A percentile compares a stretch with the other conserved stretches of the same genome.
These are phyloP conservation scores for Russula virescens DNA, from an alignment of 768 basidiomycete species.

Conservation along the genomic window DNA sequence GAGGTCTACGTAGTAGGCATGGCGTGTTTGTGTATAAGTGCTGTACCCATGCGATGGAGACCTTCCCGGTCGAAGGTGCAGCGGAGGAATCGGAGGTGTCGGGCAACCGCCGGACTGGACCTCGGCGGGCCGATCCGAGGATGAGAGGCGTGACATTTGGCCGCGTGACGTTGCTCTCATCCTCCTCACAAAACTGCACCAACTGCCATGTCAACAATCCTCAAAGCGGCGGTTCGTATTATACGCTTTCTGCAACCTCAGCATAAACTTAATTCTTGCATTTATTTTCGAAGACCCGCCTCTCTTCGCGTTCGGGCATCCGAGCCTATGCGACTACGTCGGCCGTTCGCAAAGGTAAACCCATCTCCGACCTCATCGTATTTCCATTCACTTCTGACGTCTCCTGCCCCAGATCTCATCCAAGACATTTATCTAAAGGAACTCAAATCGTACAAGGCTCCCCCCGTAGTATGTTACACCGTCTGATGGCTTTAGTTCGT, in stretches of 20 bases:
- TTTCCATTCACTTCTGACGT: background rate
- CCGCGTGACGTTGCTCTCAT: background rate
- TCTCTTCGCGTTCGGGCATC: constrained; percentile 38
- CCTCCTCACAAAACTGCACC: too few species aligned
- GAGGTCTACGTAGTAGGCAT: too few species aligned
- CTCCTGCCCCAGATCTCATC: constrained; percentile 60
- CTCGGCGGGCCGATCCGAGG: too few species aligned
- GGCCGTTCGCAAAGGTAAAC: constrained; percentile 57
- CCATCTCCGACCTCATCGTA: constrained; percentile 28
- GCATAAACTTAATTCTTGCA: background rate
- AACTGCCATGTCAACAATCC: constrained; percentile 50
- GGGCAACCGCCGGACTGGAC: too few species aligned
- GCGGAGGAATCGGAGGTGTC: too few species aligned
- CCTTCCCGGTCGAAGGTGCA: too few species aligned
- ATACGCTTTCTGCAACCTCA: background rate
- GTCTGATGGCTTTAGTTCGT: background rate
- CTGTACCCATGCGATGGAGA: too few species aligned
- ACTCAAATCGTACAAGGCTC: constrained; percentile 84
- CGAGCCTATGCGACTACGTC: constrained; percentile 58
- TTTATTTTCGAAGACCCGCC: constrained; percentile 40
- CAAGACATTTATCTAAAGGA: constrained; percentile 90
- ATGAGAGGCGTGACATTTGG: background rate
- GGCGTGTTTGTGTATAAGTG: too few species aligned
- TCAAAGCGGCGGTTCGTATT: constrained; percentile 40
- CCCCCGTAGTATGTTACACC: constrained; percentile 51